These are phyloP conservation scores for Earliella scabrosa DNA, from an alignment of 1,284 basidiomycete genomes.

Conservation along the genomic window DNA sequence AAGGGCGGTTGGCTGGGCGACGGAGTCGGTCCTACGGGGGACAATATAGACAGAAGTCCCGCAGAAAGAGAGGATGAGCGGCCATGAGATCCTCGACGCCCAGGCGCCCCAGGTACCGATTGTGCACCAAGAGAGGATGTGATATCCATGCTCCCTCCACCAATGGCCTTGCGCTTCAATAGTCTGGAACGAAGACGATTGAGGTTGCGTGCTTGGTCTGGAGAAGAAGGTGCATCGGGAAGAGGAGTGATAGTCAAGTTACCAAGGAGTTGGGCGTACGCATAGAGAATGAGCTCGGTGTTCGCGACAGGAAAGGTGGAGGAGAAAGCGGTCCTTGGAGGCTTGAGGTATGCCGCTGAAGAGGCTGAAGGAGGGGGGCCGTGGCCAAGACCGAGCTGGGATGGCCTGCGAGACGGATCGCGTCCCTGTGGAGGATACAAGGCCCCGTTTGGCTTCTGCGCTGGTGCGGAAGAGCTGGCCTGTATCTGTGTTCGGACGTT, in stretches of 20 bases:
- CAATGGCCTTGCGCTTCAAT: constrained; percentile 54
- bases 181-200: constrained; percentile 53
- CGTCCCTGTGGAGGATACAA: constrained; percentile 24
- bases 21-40: constrained; percentile 26
- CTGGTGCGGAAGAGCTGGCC: constrained; percentile 6
- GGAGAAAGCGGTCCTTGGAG: constrained; percentile 42
- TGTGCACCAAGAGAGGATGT: constrained; percentile 44
- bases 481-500: constrained; percentile 25
- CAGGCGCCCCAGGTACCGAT: constrained; percentile 31
- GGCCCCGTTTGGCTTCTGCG: constrained; percentile 11
- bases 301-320: constrained; percentile 40
- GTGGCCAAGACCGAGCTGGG: constrained; percentile 47
- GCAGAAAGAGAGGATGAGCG: constrained; percentile 59
- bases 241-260: constrained; percentile 51
- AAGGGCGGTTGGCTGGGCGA: constrained; percentile 22
- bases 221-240: constrained; percentile 27
- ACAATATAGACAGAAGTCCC: constrained; percentile 59
- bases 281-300: constrained; percentile 81
- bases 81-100: constrained; percentile 42
- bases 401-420: constrained; percentile 32
- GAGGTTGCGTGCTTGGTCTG: constrained; percentile 48
- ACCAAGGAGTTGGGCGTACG: constrained; percentile 85
- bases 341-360: constrained; percentile 28
- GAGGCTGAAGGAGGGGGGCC: constrained; percentile 39
- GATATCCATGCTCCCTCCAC: constrained; percentile 82